Evolutionary conservation across 2,329 filamentous ascomycete species (phyloP), one percentile per base, ranked within the genome.

Genomic region (Atkinsonella texensis): DNA sequence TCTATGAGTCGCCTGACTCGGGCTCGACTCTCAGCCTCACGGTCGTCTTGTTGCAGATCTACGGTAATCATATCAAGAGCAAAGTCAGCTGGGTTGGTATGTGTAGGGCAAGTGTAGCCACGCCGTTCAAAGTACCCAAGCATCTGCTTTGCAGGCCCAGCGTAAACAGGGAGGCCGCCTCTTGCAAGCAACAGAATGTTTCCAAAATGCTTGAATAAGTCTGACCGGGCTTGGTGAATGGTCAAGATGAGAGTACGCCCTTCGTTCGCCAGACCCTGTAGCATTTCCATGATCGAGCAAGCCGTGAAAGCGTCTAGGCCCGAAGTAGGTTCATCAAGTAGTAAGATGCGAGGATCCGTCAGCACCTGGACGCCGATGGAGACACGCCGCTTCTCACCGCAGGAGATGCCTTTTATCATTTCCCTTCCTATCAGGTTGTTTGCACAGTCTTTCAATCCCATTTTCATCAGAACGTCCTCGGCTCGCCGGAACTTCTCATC

Each of bases 281-380:
- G 73, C 2, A 89, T 84, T 54, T 87, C 83, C 66, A 88, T 80
- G 55, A 89, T 88, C 1, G 85, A 89, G 50, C 76, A 80, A 1
- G 86, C 85, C 0, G 85, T 89, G 58, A 89, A 89, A 0, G 85
- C 84, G 60, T 90, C 87, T 0, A 89, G 68, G 0, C 87, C 86
- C 3, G 82, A 87, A 0, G 86, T 85, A 0, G 87, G 86, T 57
- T 90, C 86, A 54, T 90, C 86, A 0, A 90, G 74, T 0, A 90
- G 70, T 1, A 90, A 67, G 2, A 90, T 76, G 1, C 81, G 79
- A 1, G 86, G 86, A 53, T 89, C 84, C 0, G 84, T 89, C 11
- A 90, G 71, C 7, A 89, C 82, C 58, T 90, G 86, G 0, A 89
- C 80, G 0, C 85, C 86, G 54, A 90, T 89, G 2, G 83, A 85